Evolutionary conservation across 2,329 filamentous ascomycete genomes (phyloP).

Genomic region (Beauveria scarabaeidicola): DNA sequence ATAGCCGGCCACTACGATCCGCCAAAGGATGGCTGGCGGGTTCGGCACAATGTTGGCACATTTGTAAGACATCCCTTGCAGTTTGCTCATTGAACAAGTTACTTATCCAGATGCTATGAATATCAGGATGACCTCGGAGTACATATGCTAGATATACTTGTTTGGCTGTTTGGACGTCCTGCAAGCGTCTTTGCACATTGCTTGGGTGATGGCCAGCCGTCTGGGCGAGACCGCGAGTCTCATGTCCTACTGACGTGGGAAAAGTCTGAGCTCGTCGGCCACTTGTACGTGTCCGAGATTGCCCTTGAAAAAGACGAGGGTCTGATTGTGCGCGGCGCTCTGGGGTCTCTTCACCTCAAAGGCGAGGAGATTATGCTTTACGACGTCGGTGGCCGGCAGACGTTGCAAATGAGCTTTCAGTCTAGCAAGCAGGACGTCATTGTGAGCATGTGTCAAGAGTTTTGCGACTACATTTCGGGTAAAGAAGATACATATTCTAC

Average conservation of each 20-base stretch:
- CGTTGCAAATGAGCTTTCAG: background rate
- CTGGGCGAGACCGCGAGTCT: slow-evolving; percentile 1
- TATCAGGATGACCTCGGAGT: slow-evolving; percentile 4
- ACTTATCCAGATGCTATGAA: background rate
- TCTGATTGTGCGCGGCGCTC: background rate
- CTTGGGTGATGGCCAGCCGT: background rate
- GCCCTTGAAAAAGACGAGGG: background rate
- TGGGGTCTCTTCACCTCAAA: background rate
- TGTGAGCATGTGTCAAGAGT: background rate
- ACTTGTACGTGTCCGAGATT: slow-evolving; percentile 3
- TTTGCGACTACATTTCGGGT: background rate
- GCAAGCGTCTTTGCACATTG: background rate
- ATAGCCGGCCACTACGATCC: background rate
- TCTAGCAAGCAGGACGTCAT: background rate
- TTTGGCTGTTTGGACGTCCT: slow-evolving; percentile 6
- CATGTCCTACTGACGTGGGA: background rate
- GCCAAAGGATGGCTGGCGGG: slow-evolving; percentile 1
- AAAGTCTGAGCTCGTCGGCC: background rate
- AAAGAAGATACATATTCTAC: background rate
- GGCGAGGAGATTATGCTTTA: background rate
- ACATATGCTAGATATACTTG: slow-evolving; percentile 1
- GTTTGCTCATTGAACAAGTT: background rate
- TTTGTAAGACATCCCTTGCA: background rate
- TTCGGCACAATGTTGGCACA: background rate
- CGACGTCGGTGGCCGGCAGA: background rate